Evolutionary conservation across 2,329 filamentous ascomycete genomes (phyloP), one percentile per base, ranked within the genome.

Genomic region (Colletotrichum tamarilloi): DNA sequence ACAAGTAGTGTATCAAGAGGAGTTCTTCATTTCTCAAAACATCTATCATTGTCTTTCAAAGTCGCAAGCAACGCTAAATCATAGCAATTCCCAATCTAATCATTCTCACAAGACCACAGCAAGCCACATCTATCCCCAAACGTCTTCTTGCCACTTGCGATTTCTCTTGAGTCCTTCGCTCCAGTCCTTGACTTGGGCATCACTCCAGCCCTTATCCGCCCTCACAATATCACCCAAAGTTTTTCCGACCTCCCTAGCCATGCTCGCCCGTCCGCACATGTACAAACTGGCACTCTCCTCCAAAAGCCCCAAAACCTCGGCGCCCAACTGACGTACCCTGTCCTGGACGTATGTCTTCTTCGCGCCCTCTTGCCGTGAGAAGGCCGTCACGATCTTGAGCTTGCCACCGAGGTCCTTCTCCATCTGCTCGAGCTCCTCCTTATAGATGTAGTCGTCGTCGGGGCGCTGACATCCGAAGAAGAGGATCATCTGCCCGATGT

Each of bases 111-210:
- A 35, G 22, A 11, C 5, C 19, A 35, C 32, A 0, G 5, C n/a
- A 9, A 16, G 30, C 16, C 26, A 24, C 14, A 38, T 32, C 56
- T 67, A 86, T 26, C 84, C 84, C 87, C 87, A 89, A 56, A 89
- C 86, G 82, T 89, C 87, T 76, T 88, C 86, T 75, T 85, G 84
- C 86, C 87, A 89, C 77, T 87, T 87, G n/a, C 82, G 84, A 32
- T 82, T 81, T 76, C 83, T 86, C 82, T 87, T 88, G 52, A 87
- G 77, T 19, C 78, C 81, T 74, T 86, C 86, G 28, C 80, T 82
- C 87, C 87, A 89, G 63, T 81, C 80, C 67, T 84, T 84, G 16
- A 83, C 80, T 57, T 85, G 81, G 7, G 72, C 76, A 22, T 86
- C 84, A 16, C 75, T 77, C 82, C 85, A 84, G 1, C 77, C 79